Base-by-base conservation (phyloP, 352 stramenopile genomes). In the Pythium scleroteichum region DNA sequence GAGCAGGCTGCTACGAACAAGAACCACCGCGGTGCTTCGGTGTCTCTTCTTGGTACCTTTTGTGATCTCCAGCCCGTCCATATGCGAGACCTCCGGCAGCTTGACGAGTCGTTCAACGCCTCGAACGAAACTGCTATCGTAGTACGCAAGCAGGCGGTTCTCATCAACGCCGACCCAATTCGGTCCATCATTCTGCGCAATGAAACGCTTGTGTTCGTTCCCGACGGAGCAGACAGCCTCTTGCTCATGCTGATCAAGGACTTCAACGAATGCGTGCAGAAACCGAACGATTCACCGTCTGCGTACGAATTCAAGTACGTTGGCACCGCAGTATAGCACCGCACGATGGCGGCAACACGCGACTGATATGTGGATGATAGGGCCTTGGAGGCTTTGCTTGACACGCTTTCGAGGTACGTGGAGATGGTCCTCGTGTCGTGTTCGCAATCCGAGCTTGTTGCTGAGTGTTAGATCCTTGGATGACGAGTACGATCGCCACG, bases 111-210 rank as follows among this genome's bases (percentile, higher is more conserved):
- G 6, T 79, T 82, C 16, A 53, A 66, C 33, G 64, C 47, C 2
- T 62, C 66, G 13, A 75, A 76, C 50, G 68, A 76, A 17, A 62
- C 73, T 3, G 73, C 59, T 2, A 72, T 84, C 24, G 50, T 75
- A 19, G 59, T 82, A 13, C 67, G 72, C 27, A 76, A 77, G 49
- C 77, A 78, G 63, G 75, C 59, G 26, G 79, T 70, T 63, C 71
- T 75, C 9, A 72, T 84, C 51, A 80, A 81, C 35, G 66, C 70
- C 33, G 76, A 86, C 49, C 76, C 76, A 2, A 51, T 86, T 20
- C 69, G 76, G 14, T 61, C 69, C 22, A 71, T 86, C 35, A 71
- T 86, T 49, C 72, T 75, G 41, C 76, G 76, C 19, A 62, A 80
- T 33, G 27, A 24, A 24, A 75, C 59, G 17, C 46, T 85, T 17